phyloP scores from a whole-genome alignment of 139 green algal species.

The Yamagishiella unicocca region DNA sequence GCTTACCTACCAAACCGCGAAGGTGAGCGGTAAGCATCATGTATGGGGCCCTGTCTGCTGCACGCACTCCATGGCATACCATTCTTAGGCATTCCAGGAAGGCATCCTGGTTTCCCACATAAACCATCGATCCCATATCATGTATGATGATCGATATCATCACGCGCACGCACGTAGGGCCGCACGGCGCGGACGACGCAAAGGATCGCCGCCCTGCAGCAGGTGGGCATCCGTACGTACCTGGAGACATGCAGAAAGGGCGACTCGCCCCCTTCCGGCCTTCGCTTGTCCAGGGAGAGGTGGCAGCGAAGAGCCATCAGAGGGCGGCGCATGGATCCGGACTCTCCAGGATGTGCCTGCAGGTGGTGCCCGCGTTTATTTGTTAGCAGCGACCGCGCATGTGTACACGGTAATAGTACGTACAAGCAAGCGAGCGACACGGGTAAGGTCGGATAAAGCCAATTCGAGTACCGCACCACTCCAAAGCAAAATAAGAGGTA shows the following conservation, averaged over 20 bases:
- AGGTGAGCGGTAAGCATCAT: too few relatives aligned
- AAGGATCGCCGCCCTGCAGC: too few relatives aligned
- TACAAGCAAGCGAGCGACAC: too few relatives aligned
- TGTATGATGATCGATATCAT: neutral
- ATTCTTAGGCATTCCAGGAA: neutral
- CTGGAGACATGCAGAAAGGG: conserved; percentile 24
- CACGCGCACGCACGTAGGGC: neutral
- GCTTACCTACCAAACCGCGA: too few relatives aligned
- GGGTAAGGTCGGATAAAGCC: too few relatives aligned
- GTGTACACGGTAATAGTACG: too few relatives aligned
- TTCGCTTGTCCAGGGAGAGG: neutral
- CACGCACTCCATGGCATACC: neutral
- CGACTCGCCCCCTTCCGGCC: too few relatives aligned
- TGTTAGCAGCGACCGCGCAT: too few relatives aligned
- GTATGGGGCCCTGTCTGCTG: neutral
- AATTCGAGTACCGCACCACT: too few relatives aligned
- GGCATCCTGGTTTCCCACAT: neutral
- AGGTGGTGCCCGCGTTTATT: too few relatives aligned
- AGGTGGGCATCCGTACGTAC: neutral
- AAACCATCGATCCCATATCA: neutral
- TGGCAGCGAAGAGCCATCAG: neutral
- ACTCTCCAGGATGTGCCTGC: conserved; percentile 33
- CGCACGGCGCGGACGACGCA: neutral
- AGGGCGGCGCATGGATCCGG: neutral
- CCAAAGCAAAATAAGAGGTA: too few relatives aligned